A percentile compares a stretch with the other conserved stretches of the same genome.
Conservation (phyloP, 2,329 filamentous ascomycete genomes). For the Neonectria ditissima region DNA sequence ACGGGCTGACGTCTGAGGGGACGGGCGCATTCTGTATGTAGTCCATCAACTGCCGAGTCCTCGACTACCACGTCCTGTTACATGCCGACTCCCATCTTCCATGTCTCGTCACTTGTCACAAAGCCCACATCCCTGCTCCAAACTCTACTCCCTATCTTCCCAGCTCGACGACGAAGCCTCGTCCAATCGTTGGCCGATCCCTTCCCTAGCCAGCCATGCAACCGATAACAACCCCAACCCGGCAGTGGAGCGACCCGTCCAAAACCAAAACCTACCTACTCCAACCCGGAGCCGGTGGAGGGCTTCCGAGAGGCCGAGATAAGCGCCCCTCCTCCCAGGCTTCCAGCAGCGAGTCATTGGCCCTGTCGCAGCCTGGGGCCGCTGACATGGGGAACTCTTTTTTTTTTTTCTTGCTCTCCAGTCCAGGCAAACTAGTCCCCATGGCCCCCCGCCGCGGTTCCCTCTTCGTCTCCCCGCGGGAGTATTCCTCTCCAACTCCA, state of each 20-base stretch:
- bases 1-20: not conserved
- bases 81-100: too few species aligned
- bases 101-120: too few species aligned
- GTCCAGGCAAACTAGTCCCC: constrained; percentile 18
- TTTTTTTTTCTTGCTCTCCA: too few species aligned
- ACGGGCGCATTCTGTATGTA: not conserved
- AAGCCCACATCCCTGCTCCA: not conserved
- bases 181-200: not conserved
- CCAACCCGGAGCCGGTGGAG: not conserved
- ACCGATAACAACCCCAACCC: not conserved
- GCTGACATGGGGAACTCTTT: too few species aligned
- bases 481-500: constrained; percentile 25
- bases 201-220: not conserved
- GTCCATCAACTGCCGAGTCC: not conserved
- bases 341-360: constrained; percentile 14
- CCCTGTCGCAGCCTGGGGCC: not conserved
- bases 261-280: not conserved
- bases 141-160: not conserved
- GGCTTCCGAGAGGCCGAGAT: not conserved
- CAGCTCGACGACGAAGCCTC: not conserved
- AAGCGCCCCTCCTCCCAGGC: not conserved
- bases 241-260: not conserved
- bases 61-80: not conserved
- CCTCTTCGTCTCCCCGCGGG: not conserved
- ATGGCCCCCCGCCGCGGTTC: constrained; percentile 8